Evolutionary conservation across 1,139 yeast species (phyloP), one percentile per base, ranked within the genome.

Genomic region (Sugiyamaella paludigena): DNA sequence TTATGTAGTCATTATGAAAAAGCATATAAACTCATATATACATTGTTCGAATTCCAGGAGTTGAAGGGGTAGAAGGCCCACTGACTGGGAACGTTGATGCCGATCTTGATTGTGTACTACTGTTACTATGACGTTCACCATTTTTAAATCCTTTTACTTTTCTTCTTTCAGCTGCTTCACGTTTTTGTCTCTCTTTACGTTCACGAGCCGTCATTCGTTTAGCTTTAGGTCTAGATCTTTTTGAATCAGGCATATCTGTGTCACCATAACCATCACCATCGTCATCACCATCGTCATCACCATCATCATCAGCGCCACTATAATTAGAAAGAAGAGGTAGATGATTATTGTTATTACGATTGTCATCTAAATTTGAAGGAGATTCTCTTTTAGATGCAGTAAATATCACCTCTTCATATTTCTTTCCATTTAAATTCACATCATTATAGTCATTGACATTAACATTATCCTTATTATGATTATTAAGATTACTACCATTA

Each of bases 181-280:
- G 55, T 44, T 65, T 64, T 47, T 64, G 68, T 26, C 55, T 48
- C 43, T 64, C 68, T 51, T 64, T 63, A 46, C 60, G 55, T 41
- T 64, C 66, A n/a, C 67, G 57, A 4, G 64, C 61, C 4, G 64
- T 59, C 34, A 56, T 44, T 8, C 60, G 54, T 29, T 49, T 49
- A 16, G 37, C 43, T 36, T 36, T 15, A 4, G 5, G 24, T 19
- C 24, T 34, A 15, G 37, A 45, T 19, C 35, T 52, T 8, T 10
- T 27, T 11, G 36, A 11, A 30, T 32, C 27, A 12, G 40, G 24
- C 24, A 19, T 19, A 19, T 19, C 24, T 19, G 5, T 19, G 24
- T 19, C 24, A 19, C 5, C 24, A 19, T 19, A 3, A 19, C 5
- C 24, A 19, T 19, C 24, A 19, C 5, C 24, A 3, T n/a, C 19